A percentile compares a stretch with the other conserved stretches of the same genome.
phyloP scores from a whole-genome alignment of 768 basidiomycete genomes.

The Russula vinacea region DNA sequence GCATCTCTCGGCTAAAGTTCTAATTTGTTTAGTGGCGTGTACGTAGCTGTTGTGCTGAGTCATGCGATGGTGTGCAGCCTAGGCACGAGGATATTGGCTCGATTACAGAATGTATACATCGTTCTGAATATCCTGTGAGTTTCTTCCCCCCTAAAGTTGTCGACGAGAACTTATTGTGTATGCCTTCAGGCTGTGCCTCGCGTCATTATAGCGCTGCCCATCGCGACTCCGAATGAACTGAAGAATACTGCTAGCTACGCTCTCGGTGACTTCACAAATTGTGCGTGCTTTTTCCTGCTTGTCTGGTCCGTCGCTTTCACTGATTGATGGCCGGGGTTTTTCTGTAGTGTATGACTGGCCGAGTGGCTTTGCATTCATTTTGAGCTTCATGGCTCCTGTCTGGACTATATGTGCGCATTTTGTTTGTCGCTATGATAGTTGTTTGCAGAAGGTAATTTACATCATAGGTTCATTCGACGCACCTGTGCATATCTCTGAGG shows the following conservation, averaged over 20 bases:
- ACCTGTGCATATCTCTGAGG: conserved; percentile 66
- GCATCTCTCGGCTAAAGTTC: background rate
- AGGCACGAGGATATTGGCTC: conserved; percentile 60
- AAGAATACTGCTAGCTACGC: conserved; percentile 42
- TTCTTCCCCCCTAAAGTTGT: background rate
- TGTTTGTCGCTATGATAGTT: background rate
- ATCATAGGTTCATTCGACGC: conserved; percentile 46
- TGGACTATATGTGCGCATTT: conserved; percentile 46
- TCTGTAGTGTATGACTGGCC: conserved; percentile 42
- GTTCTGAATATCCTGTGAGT: conserved; percentile 65
- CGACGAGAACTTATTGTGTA: background rate
- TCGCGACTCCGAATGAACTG: conserved; percentile 41
- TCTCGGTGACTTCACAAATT: conserved; percentile 42
- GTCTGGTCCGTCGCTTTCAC: no score
- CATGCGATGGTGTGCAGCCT: conserved; percentile 67
- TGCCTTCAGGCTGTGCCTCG: conserved; percentile 52
- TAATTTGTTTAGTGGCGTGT: conserved; percentile 56
- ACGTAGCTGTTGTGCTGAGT: conserved; percentile 54
- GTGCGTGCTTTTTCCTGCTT: conserved; percentile 27
- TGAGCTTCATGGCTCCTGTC: conserved; percentile 43
- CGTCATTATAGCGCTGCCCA: conserved; percentile 59
- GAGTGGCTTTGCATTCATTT: conserved; percentile 43
- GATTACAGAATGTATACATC: conserved; percentile 68
- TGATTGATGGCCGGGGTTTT: conserved; percentile 25
- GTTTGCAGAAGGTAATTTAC: background rate